Evolutionary conservation across 768 basidiomycete species (phyloP).

Genomic region (Phanerochaete sordida): DNA sequence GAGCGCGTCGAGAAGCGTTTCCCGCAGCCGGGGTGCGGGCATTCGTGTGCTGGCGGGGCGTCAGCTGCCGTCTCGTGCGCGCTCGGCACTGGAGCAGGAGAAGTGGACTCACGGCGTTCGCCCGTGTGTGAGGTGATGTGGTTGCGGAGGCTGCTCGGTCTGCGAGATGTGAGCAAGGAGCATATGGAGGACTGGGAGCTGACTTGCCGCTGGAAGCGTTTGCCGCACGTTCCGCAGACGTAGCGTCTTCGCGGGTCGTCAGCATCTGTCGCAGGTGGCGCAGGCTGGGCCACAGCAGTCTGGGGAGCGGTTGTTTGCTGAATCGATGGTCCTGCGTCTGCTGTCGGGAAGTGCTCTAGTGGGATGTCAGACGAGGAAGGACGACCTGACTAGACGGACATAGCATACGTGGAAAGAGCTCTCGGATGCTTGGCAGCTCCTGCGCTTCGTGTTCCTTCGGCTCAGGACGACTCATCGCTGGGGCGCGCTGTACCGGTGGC

Average conservation of each 20-base stretch:
- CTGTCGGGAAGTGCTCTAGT: background rate
- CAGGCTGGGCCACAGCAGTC: too few relatives aligned
- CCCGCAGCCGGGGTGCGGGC: background rate
- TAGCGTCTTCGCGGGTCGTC: background rate
- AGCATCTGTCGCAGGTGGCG: background rate
- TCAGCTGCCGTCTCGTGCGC: background rate
- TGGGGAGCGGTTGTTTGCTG: too few relatives aligned
- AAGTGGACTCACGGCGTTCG: background rate
- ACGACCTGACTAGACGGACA: background rate
- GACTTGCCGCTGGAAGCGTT: background rate
- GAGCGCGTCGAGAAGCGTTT: background rate
- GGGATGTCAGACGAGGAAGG: background rate
- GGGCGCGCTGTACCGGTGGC: too few relatives aligned
- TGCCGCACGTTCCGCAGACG: background rate
- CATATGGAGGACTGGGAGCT: background rate
- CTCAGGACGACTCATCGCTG: background rate
- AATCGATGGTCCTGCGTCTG: too few relatives aligned
- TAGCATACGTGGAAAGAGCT: background rate
- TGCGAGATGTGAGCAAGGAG: background rate
- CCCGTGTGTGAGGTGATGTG: background rate
- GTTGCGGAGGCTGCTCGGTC: background rate
- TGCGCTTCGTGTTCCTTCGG: background rate
- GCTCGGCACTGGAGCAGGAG: too few relatives aligned
- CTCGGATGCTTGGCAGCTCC: background rate
- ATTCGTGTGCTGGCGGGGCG: background rate